Evolutionary conservation across 2,329 filamentous ascomycete genomes (phyloP).

Genomic region (Penicillium sp.): DNA sequence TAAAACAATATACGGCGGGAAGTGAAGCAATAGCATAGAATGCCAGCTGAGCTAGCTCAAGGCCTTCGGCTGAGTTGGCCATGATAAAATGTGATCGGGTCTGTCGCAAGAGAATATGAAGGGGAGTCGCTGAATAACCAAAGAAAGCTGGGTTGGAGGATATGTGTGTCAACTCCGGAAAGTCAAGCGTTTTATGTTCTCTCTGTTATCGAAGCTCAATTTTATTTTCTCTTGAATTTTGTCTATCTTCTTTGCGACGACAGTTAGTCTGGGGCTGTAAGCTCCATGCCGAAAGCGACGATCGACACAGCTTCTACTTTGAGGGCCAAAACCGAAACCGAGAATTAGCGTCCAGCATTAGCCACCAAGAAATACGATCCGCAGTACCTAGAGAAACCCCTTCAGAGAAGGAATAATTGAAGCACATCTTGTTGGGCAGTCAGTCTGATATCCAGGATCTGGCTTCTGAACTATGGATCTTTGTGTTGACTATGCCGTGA

Average conservation of each 20-base stretch:
- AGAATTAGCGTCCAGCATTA: not conserved
- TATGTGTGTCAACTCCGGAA: too few relatives aligned
- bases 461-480: too few relatives aligned
- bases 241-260: too few relatives aligned
- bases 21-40: slow-evolving; percentile 13
- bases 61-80: slow-evolving; percentile 8
- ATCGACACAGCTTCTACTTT: not conserved
- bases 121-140: not conserved
- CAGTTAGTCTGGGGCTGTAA: not conserved
- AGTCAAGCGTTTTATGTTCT: not conserved
- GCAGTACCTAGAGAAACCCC: too few relatives aligned
- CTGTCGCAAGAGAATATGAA: too few relatives aligned
- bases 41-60: slow-evolving; percentile 14
- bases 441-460: too few relatives aligned
- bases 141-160: not conserved
- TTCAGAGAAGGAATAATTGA: too few relatives aligned
- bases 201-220: not conserved
- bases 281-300: not conserved
- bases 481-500: too few relatives aligned
- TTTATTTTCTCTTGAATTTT: not conserved
- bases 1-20: slow-evolving; percentile 15
- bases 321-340: not conserved
- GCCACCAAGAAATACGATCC: too few relatives aligned
- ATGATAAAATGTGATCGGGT: slow-evolving; percentile 1
- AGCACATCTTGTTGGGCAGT: too few relatives aligned